These are phyloP conservation scores for Monosporozyma aquatica DNA, from an alignment of 805 yeast species.

Conservation along the genomic window DNA sequence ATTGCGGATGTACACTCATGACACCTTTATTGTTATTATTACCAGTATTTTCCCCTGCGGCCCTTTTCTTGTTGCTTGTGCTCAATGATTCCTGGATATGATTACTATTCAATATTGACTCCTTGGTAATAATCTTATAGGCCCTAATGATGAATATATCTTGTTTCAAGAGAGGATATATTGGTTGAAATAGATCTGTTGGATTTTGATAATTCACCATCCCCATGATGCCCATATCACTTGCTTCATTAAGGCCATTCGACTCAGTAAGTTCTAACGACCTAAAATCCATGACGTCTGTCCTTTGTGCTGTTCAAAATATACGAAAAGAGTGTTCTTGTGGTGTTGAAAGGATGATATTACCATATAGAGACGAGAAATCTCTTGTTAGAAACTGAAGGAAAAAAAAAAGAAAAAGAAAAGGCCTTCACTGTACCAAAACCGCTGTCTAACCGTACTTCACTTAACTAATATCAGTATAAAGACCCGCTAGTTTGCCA, in stretches of 20 bases:
- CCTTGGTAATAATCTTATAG: slow-evolving; percentile 17
- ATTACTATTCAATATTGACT: slow-evolving; percentile 16
- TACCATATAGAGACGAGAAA: too few species aligned
- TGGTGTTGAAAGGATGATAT: too few species aligned
- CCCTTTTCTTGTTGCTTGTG: neutral
- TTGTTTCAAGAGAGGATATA: slow-evolving; percentile 16
- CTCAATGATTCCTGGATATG: slow-evolving; percentile 13
- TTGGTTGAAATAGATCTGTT: neutral
- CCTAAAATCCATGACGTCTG: slow-evolving; percentile 1
- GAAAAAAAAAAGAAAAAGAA: too few species aligned
- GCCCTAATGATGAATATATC: slow-evolving; percentile 23
- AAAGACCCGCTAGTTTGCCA: too few species aligned
- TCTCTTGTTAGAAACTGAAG: too few species aligned
- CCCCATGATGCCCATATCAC: slow-evolving; percentile 1
- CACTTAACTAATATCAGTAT: too few species aligned
- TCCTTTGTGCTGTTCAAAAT: too few species aligned
- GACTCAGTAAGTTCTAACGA: neutral
- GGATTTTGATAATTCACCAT: neutral
- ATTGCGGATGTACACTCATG: slow-evolving; percentile 13
- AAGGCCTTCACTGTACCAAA: too few species aligned
- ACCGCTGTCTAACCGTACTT: too few species aligned
- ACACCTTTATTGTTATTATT: neutral
- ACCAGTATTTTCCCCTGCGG: too few species aligned
- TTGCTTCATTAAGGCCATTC: neutral
- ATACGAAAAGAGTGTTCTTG: too few species aligned